Base-by-base conservation (phyloP, 495 filamentous ascomycete species). In the Trichoderma reesei region DNA sequence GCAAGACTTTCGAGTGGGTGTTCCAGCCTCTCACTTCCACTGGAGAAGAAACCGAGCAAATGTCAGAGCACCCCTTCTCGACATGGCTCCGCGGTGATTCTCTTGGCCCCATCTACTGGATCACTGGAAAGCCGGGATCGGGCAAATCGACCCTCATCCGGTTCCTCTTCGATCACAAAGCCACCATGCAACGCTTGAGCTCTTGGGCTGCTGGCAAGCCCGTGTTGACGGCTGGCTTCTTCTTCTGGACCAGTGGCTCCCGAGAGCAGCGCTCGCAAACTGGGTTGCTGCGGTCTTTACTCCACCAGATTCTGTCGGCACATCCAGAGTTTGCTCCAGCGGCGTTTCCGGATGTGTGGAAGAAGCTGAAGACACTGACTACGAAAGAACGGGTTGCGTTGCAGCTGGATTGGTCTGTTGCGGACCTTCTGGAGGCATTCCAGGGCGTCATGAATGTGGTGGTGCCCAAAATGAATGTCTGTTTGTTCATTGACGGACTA, bases 121-220 rank as follows among this genome's bases (percentile, higher is more conserved):
- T 73, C 26, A 68, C 65, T 20, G 73, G 73, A 10, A 73, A 73
- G 51, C 67, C 72, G 0, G 71, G 66, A 11, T 74, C 72, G 1
- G 71, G 71, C 5, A 75, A 75, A 46, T 73, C 70, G 16, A 73
- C 72, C 0, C 59, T 75, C 26, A 75, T 73, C 68, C 65, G 66
- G 33, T 73, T 67, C 48, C 63, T 73, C 8, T 67, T 60, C 41
- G 68, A 69, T 13, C 60, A 69, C 60, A 8, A 26, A 7, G 41
- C 46, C 16, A 67, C 67, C 10, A n/a, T 61, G 38, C n/a, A 65
- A 31, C 38, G 41, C 2, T 63, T 76, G 3, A 26, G 64, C 11
- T 2, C 44, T 0, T 75, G 74, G 73, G 66, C 73, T 11, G 64
- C 59, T 2, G 14, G 26, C 13, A 20, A n/a, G 4, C 7, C 14